Evolutionary conservation across 768 basidiomycete genomes (phyloP).

Genomic region (Paxillus involutus): DNA sequence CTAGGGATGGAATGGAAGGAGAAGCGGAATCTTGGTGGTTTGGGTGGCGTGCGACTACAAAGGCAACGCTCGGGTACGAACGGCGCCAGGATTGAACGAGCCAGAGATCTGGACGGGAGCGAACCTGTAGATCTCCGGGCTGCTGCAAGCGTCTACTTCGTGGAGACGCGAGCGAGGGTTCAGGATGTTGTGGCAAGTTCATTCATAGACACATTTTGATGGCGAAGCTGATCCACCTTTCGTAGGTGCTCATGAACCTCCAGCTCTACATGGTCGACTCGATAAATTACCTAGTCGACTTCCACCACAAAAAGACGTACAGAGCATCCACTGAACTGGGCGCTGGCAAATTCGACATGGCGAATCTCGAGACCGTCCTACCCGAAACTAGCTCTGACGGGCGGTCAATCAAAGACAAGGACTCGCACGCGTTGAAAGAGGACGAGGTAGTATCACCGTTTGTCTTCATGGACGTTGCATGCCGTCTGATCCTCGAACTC

Average conservation of each 20-base stretch:
- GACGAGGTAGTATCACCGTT: conserved; percentile 83
- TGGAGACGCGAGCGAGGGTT: conserved; percentile 89
- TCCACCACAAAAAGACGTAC: conserved; percentile 96
- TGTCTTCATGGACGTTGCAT: conserved; percentile 96
- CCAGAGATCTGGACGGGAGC: conserved; percentile 57
- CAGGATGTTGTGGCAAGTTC: conserved; percentile 85
- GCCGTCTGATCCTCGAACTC: conserved; percentile 89
- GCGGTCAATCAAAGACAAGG: conserved; percentile 56
- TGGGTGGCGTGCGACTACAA: conserved; percentile 50
- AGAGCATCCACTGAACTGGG: conserved; percentile 65
- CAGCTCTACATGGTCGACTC: conserved; percentile 96
- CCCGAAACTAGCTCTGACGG: conserved; percentile 58
- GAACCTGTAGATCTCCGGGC: conserved; percentile 63
- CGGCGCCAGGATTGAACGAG: conserved; percentile 58
- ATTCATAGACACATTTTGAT: not conserved
- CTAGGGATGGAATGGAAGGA: conserved; percentile 98
- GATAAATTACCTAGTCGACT: conserved; percentile 96
- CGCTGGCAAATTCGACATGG: conserved; percentile 73
- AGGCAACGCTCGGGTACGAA: conserved; percentile 33
- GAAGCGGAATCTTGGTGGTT: conserved; percentile 75
- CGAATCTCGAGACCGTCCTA: conserved; percentile 26
- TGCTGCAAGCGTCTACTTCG: conserved; percentile 82
- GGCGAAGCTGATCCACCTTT: not conserved
- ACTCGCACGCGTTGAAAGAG: conserved; percentile 38
- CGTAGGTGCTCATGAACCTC: conserved; percentile 92